Evolutionary conservation across 2,329 filamentous ascomycete genomes (phyloP).

Genomic region (Colletotrichum sp.): DNA sequence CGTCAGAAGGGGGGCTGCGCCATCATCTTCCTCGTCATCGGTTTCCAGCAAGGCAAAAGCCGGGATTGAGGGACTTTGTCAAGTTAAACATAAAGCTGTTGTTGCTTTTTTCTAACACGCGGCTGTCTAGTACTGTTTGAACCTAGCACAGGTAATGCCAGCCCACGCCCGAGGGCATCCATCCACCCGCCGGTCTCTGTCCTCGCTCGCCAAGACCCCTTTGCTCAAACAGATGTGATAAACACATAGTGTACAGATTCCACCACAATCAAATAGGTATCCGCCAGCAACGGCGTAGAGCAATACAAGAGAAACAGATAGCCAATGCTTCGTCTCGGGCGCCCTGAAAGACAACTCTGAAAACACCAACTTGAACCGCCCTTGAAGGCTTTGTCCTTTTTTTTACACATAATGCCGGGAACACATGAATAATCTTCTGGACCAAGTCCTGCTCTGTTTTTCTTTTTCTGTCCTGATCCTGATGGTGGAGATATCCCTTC

Average conservation of each 20-base stretch:
- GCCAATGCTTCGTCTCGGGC: neutral
- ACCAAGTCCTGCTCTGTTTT: neutral
- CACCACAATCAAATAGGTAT: slow-evolving; percentile 4
- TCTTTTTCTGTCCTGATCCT: slow-evolving; percentile 1
- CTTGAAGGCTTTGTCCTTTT: neutral
- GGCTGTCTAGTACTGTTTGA: slow-evolving; percentile 3
- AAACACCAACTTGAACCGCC: neutral
- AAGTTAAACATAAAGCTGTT: neutral
- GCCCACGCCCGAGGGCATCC: neutral
- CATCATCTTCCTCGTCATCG: neutral
- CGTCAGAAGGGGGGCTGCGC: neutral
- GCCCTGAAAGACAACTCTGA: neutral
- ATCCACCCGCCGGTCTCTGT: neutral
- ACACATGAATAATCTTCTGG: neutral
- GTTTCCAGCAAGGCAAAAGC: neutral
- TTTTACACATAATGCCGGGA: neutral
- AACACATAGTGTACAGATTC: neutral
- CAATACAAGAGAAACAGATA: neutral
- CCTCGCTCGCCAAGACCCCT: neutral
- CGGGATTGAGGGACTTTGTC: neutral
- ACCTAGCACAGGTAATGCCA: neutral
- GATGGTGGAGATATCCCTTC: neutral
- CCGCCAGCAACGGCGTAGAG: neutral
- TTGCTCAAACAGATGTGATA: neutral
- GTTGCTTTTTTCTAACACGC: neutral